Evolutionary conservation across 78 protist genomes (phyloP).

Genomic region (Speleostelium caveatum): DNA sequence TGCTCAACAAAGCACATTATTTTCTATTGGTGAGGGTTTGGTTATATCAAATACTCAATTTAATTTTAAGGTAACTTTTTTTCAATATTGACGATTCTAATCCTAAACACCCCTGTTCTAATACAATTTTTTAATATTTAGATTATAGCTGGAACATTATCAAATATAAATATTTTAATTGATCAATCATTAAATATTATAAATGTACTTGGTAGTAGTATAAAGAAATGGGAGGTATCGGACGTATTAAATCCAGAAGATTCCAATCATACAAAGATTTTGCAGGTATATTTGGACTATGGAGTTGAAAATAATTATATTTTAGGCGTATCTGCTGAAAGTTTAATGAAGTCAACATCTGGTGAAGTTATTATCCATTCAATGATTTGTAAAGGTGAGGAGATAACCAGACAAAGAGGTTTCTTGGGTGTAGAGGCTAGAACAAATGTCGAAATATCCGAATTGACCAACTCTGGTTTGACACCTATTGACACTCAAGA

Average conservation of each 20-base stretch:
- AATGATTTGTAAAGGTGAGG: conserved; percentile 64
- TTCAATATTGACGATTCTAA: background rate
- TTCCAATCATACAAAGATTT: background rate
- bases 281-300: conserved; percentile 37
- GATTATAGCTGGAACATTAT: conserved; percentile 41
- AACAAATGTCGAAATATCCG: conserved; percentile 64
- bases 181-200: conserved; percentile 39
- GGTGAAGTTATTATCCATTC: conserved; percentile 37
- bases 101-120: background rate
- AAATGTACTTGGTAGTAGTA: conserved; percentile 40
- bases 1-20: conserved; percentile 19
- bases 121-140: background rate
- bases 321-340: conserved; percentile 24
- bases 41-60: conserved; percentile 15
- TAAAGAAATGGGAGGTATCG: conserved; percentile 69
- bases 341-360: conserved; percentile 35
- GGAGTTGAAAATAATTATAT: conserved; percentile 49
- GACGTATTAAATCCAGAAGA: background rate
- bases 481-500: conserved; percentile 34
- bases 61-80: conserved; percentile 30
- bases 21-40: conserved; percentile 73
- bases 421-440: conserved; percentile 67
- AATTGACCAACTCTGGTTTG: conserved; percentile 2
- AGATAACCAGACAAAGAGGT: conserved; percentile 61
- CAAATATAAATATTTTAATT: conserved; percentile 29